Evolutionary conservation across 2,329 filamentous ascomycete genomes (phyloP).

Genomic region (Shiraia sp.): DNA sequence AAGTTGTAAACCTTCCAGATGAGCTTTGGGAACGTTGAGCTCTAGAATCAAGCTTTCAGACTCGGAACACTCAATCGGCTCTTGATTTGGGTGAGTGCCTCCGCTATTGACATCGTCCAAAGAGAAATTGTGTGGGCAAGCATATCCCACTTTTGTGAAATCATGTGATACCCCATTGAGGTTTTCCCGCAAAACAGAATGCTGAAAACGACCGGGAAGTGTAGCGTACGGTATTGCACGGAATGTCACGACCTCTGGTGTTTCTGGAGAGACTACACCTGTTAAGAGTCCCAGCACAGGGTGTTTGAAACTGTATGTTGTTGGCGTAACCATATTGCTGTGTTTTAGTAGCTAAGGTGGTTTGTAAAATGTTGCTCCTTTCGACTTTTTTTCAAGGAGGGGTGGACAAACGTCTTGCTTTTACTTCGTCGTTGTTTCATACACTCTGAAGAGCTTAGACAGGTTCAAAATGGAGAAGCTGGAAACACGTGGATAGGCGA

Average conservation of each 20-base stretch:
- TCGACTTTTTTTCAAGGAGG: no score
- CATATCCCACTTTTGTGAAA: constrained; percentile 26
- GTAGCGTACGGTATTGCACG: constrained; percentile 26
- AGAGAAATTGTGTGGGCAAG: constrained; percentile 20
- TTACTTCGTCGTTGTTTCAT: no score
- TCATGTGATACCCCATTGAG: constrained; percentile 4
- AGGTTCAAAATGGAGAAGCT: no score
- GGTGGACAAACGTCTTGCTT: no score
- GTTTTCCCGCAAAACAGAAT: constrained; percentile 12
- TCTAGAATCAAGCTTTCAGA: constrained; percentile 24
- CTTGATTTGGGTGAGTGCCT: constrained; percentile 17
- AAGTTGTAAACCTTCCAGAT: constrained; percentile 4
- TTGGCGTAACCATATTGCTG: not conserved
- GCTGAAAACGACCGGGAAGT: constrained; percentile 26
- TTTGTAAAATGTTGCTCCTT: no score
- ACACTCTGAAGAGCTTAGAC: no score
- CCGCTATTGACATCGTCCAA: constrained; percentile 9
- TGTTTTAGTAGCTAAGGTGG: not conserved
- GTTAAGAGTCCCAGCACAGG: constrained; percentile 19
- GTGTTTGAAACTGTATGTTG: constrained; percentile 21
- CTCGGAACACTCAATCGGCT: constrained; percentile 10
- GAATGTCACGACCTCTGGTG: constrained; percentile 31
- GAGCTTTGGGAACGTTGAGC: constrained; percentile 24
- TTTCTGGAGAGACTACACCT: constrained; percentile 18
- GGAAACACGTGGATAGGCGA: no score